Evolutionary conservation across 83 land plant genomes (phyloP).

Genomic region (Picea mariana): DNA sequence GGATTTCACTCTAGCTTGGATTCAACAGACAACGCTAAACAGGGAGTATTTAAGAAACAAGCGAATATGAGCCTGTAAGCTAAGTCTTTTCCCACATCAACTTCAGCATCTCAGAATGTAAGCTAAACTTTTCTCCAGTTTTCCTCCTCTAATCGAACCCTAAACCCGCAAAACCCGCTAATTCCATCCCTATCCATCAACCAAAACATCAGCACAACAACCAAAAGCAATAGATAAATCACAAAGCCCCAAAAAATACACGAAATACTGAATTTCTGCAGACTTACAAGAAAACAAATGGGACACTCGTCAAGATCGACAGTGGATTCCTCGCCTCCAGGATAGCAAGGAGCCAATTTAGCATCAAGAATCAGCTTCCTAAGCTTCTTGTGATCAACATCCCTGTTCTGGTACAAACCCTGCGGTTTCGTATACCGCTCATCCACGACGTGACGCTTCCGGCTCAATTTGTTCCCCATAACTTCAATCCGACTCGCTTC

Average conservation of each 20-base stretch:
- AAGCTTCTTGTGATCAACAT: slow-evolving; percentile 85
- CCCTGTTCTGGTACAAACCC: slow-evolving; percentile 81
- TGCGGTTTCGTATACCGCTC: slow-evolving; percentile 88
- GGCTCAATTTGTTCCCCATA: slow-evolving; percentile 89
- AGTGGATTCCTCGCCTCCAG: slow-evolving; percentile 72
- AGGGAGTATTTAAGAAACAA: too few species aligned
- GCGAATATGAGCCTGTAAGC: too few species aligned
- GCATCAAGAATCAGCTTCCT: slow-evolving; percentile 82
- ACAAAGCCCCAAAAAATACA: background rate
- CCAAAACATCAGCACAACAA: background rate
- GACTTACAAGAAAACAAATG: slow-evolving; percentile 87
- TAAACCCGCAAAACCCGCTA: slow-evolving; percentile 4
- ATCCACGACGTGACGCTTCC: slow-evolving; percentile 72
- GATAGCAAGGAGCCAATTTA: slow-evolving; percentile 90
- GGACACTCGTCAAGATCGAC: slow-evolving; percentile 91
- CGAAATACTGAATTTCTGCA: too few species aligned
- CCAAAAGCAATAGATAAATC: background rate
- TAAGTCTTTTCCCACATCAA: too few species aligned
- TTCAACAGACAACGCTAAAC: too few species aligned
- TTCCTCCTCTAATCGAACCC: background rate
- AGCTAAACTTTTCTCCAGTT: background rate
- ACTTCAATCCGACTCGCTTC: background rate
- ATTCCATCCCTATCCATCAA: background rate
- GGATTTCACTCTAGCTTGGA: too few species aligned
- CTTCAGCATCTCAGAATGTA: too few species aligned